Base-by-base conservation (phyloP, 192 early-diverging fungal species). In the Kappamyces sp. region DNA sequence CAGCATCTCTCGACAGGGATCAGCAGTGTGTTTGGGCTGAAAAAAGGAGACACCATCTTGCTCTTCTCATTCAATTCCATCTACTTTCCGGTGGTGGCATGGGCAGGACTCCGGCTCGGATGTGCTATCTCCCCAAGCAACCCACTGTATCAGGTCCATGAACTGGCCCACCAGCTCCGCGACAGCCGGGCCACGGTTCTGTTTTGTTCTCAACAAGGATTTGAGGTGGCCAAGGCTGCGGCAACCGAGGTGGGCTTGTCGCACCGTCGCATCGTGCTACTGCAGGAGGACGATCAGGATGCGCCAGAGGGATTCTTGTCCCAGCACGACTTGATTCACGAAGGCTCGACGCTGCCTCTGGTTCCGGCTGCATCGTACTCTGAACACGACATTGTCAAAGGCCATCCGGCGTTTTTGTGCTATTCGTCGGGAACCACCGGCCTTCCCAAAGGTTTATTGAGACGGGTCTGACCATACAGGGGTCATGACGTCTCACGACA, bases 91-190 rank as follows among this genome's bases (percentile, higher is more conserved):
- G 62, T 84, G 32, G 79, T 75, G 7, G 62, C 84, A 8, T 68
- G 88, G 41, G 81, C 82, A 15, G 67, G 81, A 33, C 72, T 88
- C 8, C 77, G 80, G 60, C 78, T 79, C 4, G 81, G 87, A 33
- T 78, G 34, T 4, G 70, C 83, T 1, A 76, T 90, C 12, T 85
- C 88, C 1, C 83, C 84, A 8, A 83, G 83, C 35, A 96, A 93
- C 54, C 91, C 91, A 36, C 77, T 76, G 4, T 96, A 96, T 70
- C 90, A 83, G 3, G 72, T 75, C 51, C 67, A 74, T 50, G 94
- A 97, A 60, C 67, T 93, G 4, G 78, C 84, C 2, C 79, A 88
- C 61, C 90, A 93, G 58, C 68, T 96, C 45, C 60, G 68, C 5
- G 84, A 89, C 43, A 82, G 85, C 4, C 64, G 73, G 14, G 88